These are phyloP conservation scores for Apostasia shenzhenica DNA, from an alignment of 106 monocot genomes.

Conservation along the genomic window DNA sequence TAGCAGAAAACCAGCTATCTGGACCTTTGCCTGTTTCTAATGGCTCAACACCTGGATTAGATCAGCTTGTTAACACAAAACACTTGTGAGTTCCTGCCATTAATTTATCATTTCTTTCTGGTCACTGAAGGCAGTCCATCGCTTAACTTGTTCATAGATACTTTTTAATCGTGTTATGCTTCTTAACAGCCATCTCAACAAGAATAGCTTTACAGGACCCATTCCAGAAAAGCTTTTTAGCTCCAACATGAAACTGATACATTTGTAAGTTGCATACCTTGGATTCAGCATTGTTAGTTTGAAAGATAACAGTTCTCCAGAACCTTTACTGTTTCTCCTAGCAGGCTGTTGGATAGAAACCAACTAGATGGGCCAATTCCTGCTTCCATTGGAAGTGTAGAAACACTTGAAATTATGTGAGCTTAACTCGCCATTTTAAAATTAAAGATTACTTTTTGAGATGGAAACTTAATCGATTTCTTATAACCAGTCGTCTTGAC, in stretches of 20 bases:
- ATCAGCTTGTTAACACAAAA: constrained; percentile 5
- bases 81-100: constrained; percentile 7
- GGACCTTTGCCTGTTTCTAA: constrained; percentile 10
- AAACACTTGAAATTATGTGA: constrained; percentile 12
- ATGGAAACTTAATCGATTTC: neutral
- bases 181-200: constrained; percentile 35
- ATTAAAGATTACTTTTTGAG: constrained; percentile 1
- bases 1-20: constrained; percentile 10
- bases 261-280: constrained; percentile 33
- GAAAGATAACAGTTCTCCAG: constrained; percentile 1
- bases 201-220: constrained; percentile 26
- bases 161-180: neutral
- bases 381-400: constrained; percentile 6
- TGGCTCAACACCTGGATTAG: constrained; percentile 3
- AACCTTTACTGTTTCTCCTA: neutral
- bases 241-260: constrained; percentile 35
- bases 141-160: neutral
- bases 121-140: neutral
- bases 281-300: neutral
- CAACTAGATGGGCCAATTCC: constrained; percentile 14
- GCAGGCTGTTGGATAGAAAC: constrained; percentile 23
- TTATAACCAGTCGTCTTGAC: constrained; percentile 12
- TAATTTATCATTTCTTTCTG: neutral
- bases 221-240: constrained; percentile 47
- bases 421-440: neutral